These are phyloP conservation scores for Obba rivulosa DNA, from an alignment of 768 basidiomycete species.

Conservation along the genomic window DNA sequence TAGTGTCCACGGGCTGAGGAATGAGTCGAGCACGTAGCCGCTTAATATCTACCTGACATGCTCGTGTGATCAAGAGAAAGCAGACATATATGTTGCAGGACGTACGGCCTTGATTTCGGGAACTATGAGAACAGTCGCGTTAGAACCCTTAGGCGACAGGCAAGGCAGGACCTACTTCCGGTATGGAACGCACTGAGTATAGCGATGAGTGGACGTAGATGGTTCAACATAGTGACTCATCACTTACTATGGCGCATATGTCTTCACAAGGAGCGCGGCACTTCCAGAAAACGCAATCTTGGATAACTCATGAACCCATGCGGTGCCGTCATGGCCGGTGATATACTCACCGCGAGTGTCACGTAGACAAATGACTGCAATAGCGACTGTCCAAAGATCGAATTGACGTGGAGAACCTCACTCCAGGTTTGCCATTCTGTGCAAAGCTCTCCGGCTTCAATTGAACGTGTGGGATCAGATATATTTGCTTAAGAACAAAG, in stretches of 20 bases:
- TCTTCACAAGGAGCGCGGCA: constrained; percentile 57
- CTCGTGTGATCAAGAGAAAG: not conserved
- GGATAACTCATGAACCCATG: not conserved
- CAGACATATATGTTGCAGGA: not conserved
- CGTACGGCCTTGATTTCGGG: constrained; percentile 76
- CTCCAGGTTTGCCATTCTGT: constrained; percentile 68
- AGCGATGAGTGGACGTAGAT: not conserved
- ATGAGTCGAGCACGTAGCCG: constrained; percentile 83
- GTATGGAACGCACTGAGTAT: constrained; percentile 64
- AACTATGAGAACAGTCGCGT: constrained; percentile 33
- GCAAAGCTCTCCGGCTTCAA: constrained; percentile 60
- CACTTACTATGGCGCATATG: constrained; percentile 67
- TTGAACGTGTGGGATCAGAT: not conserved
- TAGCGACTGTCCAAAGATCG: constrained; percentile 55
- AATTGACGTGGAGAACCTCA: constrained; percentile 45
- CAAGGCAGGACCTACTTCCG: constrained; percentile 52
- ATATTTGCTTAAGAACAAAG: not conserved
- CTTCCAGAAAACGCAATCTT: constrained; percentile 60
- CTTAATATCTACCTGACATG: constrained; percentile 53
- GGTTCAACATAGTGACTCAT: not conserved
- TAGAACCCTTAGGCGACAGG: not conserved
- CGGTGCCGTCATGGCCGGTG: not conserved
- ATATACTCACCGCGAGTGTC: constrained; percentile 48
- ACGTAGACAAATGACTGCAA: constrained; percentile 65
- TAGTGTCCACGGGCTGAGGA: constrained; percentile 82